Evolutionary conservation across 2,329 filamentous ascomycete genomes (phyloP), one percentile per base, ranked within the genome.

Genomic region (Apiospora rasikravindrae): DNA sequence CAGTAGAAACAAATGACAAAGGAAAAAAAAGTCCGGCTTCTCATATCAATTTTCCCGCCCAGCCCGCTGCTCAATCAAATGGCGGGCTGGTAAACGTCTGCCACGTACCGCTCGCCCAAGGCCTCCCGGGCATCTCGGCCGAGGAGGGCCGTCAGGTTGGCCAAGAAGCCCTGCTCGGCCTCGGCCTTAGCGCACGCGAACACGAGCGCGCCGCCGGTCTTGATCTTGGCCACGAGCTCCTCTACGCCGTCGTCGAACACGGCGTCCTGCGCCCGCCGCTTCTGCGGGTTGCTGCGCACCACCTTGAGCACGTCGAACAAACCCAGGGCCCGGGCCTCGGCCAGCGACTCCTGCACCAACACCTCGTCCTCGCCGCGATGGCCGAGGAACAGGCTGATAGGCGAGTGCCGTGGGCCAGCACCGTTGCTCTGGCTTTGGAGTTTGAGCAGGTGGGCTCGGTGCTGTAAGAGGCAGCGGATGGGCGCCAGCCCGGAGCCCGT

Each of bases 221-320:
- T 45, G 67, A 68, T 47, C 40, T 68, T 68, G 5, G 14, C 19
- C 40, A 29, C 67, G 14, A 68, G 67, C 67, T 19, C 14, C 53
- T 61, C 29, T 29, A 1, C 53, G 53, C 53, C 53, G 13, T 69
- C 85, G 85, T 1, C 85, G 84, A 33, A 70, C 22, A 73, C 53
- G 14, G 33, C n/a, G 61, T 76, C 75, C 71, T 76, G 74, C 13
- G 64, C 72, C 16, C 75, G 74, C 13, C 47, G 37, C 67, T 69
- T 73, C 19, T 61, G 37, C 42, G 26, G 49, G 40, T 76, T 76
- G 73, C 75, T 76, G n/a, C 70, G 74, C 57, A 64, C 71, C 53
- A 76, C 53, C 29, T 71, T 49, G 22, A 75, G 45, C 69, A 73
- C 67, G 67, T 75, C 74, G 2, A 76, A 47, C 13, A 76, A 40